phyloP scores from a whole-genome alignment of 768 basidiomycete species.

The Kwoniella mangroviensis region DNA sequence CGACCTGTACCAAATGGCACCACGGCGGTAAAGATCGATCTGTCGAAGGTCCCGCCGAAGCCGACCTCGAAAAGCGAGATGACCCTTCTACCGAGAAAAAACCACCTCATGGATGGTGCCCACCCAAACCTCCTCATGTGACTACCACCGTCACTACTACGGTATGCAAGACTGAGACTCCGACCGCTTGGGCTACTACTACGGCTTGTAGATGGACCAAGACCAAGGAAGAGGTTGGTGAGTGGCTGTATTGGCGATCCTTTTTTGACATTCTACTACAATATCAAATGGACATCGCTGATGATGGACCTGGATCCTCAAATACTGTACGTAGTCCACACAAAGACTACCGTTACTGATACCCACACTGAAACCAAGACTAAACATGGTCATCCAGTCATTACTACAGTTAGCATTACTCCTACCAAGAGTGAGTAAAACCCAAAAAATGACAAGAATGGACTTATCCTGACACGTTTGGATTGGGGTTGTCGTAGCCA shows the following conservation, averaged over 20 bases:
- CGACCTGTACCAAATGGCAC: slow-evolving; percentile 6
- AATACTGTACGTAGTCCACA: not conserved
- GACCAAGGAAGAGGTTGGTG: slow-evolving; percentile 25
- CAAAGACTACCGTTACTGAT: slow-evolving; percentile 15
- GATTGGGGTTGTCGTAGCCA: not conserved
- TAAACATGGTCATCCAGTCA: slow-evolving; percentile 8
- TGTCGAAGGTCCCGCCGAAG: not conserved
- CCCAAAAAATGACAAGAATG: not conserved
- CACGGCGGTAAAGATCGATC: not conserved
- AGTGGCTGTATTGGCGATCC: slow-evolving; percentile 4
- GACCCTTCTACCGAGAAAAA: not conserved
- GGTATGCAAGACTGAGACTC: slow-evolving; percentile 24
- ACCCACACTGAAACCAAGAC: slow-evolving; percentile 8
- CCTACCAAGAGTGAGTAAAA: slow-evolving; percentile 11
- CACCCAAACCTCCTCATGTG: slow-evolving; percentile 8
- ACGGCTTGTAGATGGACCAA: slow-evolving; percentile 25
- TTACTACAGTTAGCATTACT: slow-evolving; percentile 11
- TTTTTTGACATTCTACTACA: not conserved
- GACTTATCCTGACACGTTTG: not conserved
- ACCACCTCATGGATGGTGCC: slow-evolving; percentile 7
- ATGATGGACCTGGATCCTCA: no score
- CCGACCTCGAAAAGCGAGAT: not conserved
- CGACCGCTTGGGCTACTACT: slow-evolving; percentile 19
- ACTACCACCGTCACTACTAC: slow-evolving; percentile 4
- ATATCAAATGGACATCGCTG: not conserved